Base-by-base conservation (phyloP, 768 basidiomycete species). In the Coprinopsis cinerea region DNA sequence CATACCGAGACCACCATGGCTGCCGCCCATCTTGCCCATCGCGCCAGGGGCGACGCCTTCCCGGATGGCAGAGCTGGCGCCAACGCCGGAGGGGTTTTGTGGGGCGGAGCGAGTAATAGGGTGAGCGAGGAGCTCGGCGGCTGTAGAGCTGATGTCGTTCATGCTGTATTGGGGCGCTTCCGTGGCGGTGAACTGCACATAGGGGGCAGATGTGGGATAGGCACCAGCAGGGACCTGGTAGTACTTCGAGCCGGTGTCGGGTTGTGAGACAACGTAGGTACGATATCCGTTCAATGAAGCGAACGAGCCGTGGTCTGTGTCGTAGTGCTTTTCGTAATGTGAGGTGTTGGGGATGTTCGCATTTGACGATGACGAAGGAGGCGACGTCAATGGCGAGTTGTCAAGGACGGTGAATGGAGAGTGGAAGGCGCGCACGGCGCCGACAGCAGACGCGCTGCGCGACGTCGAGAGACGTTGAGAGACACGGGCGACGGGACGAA, bases 221-320 rank as follows among this genome's bases (percentile, higher is more conserved):
- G 84, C 85, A 55, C 86, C 85, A 10, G 79, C 77, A 1, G 85
- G 85, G n/a, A 88, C 83, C 55, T 76, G 69, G 57, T 85, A 86
- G 26, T 78, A 77, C 36, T 72, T 75, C 48, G 80, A 62, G 49
- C 78, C 68, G 27, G 77, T 73, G 65, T 87, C 83, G 32, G 85
- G 85, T 61, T 84, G 74, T 26, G 83, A 85, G 54, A 87, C 85
- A 54, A 88, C 83, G 58, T 88, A 83, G 27, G 81, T 83, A 50
- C 74, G 81, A 25, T 74, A 72, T 27, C 78, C 80, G 28, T 68
- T 62, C 30, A 64, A 65, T 1, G 74, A 64, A 18, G 66, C 40
- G 51, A 70, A 61, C 1, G 78, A 76, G 57, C 83, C 80, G 27
- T 74, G 59, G 20, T 74, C 68, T 55, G 63, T 62, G 56, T 84